Evolutionary conservation across 1,139 yeast species (phyloP).

Genomic region (Pichiaceae sp.): DNA sequence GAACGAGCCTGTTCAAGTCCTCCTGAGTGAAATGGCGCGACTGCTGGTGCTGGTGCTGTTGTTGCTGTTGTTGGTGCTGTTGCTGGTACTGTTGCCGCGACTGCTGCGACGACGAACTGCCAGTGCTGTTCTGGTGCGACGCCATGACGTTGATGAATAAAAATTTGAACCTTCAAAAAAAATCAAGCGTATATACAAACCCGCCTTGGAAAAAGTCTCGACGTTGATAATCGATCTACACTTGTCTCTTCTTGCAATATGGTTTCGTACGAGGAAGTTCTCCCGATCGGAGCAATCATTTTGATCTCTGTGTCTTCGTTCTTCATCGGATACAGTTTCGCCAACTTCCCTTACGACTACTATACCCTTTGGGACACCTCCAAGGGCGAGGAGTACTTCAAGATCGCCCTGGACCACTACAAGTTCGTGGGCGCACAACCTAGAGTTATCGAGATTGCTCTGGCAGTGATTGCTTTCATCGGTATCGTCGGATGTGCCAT

Average conservation of each 20-base stretch:
- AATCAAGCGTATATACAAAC: too few species aligned
- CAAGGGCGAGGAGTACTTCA: slow-evolving; percentile 42
- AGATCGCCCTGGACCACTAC: slow-evolving; percentile 62
- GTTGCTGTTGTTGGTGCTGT: slow-evolving; percentile 7
- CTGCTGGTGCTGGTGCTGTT: slow-evolving; percentile 5
- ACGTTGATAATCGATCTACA: too few species aligned
- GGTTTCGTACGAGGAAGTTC: slow-evolving; percentile 13
- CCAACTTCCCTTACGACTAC: slow-evolving; percentile 78
- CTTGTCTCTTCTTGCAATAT: too few species aligned
- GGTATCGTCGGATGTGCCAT: slow-evolving; percentile 70
- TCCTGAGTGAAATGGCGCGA: slow-evolving; percentile 48
- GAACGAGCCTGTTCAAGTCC: slow-evolving; percentile 80
- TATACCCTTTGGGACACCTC: slow-evolving; percentile 59
- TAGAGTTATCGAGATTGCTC: slow-evolving; percentile 44
- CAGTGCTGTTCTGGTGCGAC: slow-evolving; percentile 5
- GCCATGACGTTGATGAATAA: too few species aligned
- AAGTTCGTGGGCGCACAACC: slow-evolving; percentile 64
- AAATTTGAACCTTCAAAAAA: too few species aligned
- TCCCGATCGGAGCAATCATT: slow-evolving; percentile 16
- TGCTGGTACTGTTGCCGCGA: slow-evolving; percentile 12
- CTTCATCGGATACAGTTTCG: slow-evolving; percentile 69
- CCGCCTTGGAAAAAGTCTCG: too few species aligned
- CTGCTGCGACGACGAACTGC: slow-evolving; percentile 10
- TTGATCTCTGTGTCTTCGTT: slow-evolving; percentile 45
- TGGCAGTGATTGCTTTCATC: slow-evolving; percentile 41